Evolutionary conservation across 768 basidiomycete species (phyloP), one percentile per base, ranked within the genome.

Genomic region (Lepiota subincarnata): DNA sequence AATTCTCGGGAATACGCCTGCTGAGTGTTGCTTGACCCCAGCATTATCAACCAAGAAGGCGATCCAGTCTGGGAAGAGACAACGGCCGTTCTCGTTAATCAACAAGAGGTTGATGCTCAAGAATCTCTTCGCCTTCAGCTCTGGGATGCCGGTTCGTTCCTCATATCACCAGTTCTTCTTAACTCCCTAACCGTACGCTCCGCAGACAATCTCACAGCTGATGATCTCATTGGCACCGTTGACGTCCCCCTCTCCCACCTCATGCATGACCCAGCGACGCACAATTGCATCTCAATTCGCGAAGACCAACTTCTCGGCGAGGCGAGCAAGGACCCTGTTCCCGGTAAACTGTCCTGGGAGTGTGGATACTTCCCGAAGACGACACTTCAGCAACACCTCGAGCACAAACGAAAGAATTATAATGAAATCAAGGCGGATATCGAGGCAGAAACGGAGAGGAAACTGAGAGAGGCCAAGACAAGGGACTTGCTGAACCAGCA

Each of bases 31-130:
- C 0, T 36, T 31, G 10, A 20, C 16, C 56, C 6, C 39, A 76
- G 85, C 44, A 84, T 90, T 64, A 84, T 92, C 60, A 67, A 78
- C 28, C 73, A 69, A 7, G 83, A 86, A 48, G 69, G 77, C 14
- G 76, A 81, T 48, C 87, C 86, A 3, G 75, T 83, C 1, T 89
- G 79, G 72, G 86, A 87, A 60, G 87, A 91, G 70, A 84, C 82
- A 0, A 76, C 80, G 0, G 75, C 81, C 3, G 60, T 90, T 0
- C 66, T 88, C 1, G 74, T 90, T 8, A 81, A 81, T 5, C 74
- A 78, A 37, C 77, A 85, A 41, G 86, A 87, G 54, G 68, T 88
- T 45, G 80, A 87, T 60, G 77, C 83, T 0, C 76, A 83, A 53
- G 89, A 92, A 66, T 72, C 72, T 49, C 66, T 88, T 16, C 74